phyloP scores from a whole-genome alignment of 768 basidiomycete species.

The Podaxis sp. region DNA sequence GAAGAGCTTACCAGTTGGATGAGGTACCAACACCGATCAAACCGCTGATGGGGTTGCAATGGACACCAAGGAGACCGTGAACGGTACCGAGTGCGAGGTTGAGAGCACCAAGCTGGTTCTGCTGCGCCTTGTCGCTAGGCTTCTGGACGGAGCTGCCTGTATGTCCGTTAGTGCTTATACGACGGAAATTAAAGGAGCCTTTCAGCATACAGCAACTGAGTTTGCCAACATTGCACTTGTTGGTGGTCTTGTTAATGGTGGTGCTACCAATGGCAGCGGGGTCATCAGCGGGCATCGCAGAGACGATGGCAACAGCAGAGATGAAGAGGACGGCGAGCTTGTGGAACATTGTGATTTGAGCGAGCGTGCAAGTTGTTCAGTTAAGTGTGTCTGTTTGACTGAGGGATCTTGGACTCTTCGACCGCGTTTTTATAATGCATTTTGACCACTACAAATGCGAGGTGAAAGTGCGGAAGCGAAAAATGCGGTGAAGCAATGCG shows the following conservation, averaged over 20 bases:
- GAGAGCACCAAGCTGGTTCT: background rate
- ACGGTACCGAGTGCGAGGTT: background rate
- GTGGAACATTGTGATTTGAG: background rate
- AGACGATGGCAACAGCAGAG: background rate
- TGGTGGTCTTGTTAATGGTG: background rate
- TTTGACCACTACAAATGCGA: background rate
- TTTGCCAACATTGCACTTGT: background rate
- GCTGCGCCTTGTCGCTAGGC: background rate
- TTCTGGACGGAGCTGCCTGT: background rate
- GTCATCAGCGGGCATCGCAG: background rate
- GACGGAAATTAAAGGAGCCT: background rate
- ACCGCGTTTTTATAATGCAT: background rate
- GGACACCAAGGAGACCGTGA: constrained; percentile 14
- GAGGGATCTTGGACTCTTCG: background rate
- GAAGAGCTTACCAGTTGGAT: constrained; percentile 14
- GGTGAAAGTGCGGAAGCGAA: background rate
- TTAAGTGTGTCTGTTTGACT: background rate
- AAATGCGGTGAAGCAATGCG: background rate
- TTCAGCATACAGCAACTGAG: background rate
- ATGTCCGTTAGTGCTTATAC: background rate
- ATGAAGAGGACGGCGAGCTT: background rate
- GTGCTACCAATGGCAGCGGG: background rate
- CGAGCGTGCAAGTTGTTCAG: background rate
- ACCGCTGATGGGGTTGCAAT: constrained; percentile 21
- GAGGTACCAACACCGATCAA: constrained; percentile 18